Evolutionary conservation across 805 yeast species (phyloP).

Genomic region (Sugiyamaella chiloensis): DNA sequence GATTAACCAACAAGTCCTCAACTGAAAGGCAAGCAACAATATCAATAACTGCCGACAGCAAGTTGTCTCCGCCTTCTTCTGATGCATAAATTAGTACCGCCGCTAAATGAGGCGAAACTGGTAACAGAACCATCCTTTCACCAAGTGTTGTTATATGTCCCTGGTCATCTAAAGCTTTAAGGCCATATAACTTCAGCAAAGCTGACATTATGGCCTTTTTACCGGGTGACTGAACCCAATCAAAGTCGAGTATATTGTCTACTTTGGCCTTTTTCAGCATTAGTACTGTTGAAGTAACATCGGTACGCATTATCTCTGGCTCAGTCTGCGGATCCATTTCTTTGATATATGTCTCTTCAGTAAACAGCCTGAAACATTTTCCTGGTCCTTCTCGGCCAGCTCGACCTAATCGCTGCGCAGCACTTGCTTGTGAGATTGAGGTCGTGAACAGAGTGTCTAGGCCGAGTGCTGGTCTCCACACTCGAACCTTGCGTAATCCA

Average conservation of each 20-base stretch:
- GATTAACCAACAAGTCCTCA: slow-evolving; percentile 79
- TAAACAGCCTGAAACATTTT: slow-evolving; percentile 79
- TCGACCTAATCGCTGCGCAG: slow-evolving; percentile 94
- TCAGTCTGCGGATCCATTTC: slow-evolving; percentile 76
- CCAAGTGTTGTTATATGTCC: slow-evolving; percentile 82
- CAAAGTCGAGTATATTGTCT: slow-evolving; percentile 74
- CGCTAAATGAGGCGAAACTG: slow-evolving; percentile 88
- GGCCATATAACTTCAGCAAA: slow-evolving; percentile 67
- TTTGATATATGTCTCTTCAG: slow-evolving; percentile 59
- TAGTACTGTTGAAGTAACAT: slow-evolving; percentile 77
- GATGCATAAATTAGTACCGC: slow-evolving; percentile 76
- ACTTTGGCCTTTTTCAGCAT: slow-evolving; percentile 82
- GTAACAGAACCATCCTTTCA: slow-evolving; percentile 80
- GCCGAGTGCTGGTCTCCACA: slow-evolving; percentile 91
- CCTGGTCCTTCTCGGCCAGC: slow-evolving; percentile 99
- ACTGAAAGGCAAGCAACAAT: slow-evolving; percentile 91
- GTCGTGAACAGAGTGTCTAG: slow-evolving; percentile 89
- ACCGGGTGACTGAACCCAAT: slow-evolving; percentile 92
- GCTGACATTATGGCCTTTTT: slow-evolving; percentile 72
- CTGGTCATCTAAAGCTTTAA: slow-evolving; percentile 71
- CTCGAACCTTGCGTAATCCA: slow-evolving; percentile 88
- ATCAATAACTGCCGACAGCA: slow-evolving; percentile 70
- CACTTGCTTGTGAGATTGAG: slow-evolving; percentile 91
- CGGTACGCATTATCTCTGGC: slow-evolving; percentile 87
- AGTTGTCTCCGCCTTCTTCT: slow-evolving; percentile 26